Percentiles rank a stretch among this genome's conserved stretches.
Evolutionary conservation across 2,329 filamentous ascomycete species (phyloP).

Genomic region (Phyllosticta citrichinensis): DNA sequence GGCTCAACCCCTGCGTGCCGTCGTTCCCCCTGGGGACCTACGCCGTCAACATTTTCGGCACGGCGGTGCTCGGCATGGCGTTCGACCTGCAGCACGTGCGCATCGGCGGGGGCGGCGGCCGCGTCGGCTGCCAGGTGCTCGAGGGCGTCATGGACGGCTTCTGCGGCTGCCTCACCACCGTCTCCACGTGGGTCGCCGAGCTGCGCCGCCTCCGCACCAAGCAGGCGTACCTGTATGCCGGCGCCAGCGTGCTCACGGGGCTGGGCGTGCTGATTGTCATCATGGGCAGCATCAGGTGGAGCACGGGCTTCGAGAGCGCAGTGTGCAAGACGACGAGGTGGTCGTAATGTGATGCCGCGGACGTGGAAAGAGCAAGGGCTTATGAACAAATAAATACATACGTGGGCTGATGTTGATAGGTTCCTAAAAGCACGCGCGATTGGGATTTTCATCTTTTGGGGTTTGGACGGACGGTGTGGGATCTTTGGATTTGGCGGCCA

Average conservation of each 20-base stretch:
- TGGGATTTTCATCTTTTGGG: no score
- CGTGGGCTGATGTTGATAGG: not conserved
- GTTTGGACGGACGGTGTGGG: no score
- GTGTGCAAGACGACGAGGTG: slow-evolving; percentile 20
- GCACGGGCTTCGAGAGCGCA: slow-evolving; percentile 30
- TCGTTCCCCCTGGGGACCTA: slow-evolving; percentile 83
- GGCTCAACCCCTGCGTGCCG: slow-evolving; percentile 56
- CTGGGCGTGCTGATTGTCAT: slow-evolving; percentile 54
- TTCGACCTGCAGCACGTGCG: slow-evolving; percentile 66
- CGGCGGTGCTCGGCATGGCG: slow-evolving; percentile 61
- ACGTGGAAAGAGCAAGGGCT: not conserved
- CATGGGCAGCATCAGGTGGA: slow-evolving; percentile 70
- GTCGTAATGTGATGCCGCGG: not conserved
- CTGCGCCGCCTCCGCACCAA: slow-evolving; percentile 29
- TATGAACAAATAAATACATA: not conserved
- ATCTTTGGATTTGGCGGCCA: no score
- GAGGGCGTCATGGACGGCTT: slow-evolving; percentile 41
- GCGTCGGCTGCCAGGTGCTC: slow-evolving; percentile 35
- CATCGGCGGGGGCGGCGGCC: slow-evolving; percentile 34
- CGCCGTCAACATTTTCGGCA: slow-evolving; percentile 67
- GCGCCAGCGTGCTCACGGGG: slow-evolving; percentile 48
- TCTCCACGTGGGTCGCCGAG: slow-evolving; percentile 40
- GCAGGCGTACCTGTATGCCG: slow-evolving; percentile 61
- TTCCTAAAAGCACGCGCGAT: not conserved
- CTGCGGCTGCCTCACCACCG: slow-evolving; percentile 38